Percentiles rank a stretch among this genome's conserved stretches.
Conservation (phyloP, 2,329 filamentous ascomycete species). For the Hansfordia pulvinata region DNA sequence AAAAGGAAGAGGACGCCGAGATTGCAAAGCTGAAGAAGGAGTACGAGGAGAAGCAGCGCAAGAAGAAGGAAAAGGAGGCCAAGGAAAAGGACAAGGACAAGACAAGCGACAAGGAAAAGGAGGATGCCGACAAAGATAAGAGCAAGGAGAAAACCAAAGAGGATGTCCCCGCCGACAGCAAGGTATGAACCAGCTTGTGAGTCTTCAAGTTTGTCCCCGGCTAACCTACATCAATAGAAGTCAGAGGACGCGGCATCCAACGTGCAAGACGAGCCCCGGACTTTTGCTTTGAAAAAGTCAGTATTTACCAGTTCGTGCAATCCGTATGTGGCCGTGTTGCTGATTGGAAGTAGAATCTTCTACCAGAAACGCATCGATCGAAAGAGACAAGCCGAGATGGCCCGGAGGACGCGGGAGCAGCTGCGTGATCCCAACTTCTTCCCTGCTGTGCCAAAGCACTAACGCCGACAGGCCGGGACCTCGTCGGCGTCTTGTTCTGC, state of each 20-base stretch:
- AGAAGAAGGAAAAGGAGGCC: slow-evolving; percentile 55
- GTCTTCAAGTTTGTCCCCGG: no score
- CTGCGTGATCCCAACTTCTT: slow-evolving; percentile 68
- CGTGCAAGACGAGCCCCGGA: slow-evolving; percentile 55
- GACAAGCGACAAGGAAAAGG: slow-evolving; percentile 29
- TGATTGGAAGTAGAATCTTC: slow-evolving; percentile 49
- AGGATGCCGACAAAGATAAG: slow-evolving; percentile 26
- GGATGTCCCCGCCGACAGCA: no score
- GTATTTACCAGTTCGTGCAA: neutral
- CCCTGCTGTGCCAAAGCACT: slow-evolving; percentile 61
- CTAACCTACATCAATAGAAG: no score
- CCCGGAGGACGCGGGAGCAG: slow-evolving; percentile 70
- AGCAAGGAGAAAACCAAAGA: slow-evolving; percentile 27
- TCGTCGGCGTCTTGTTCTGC: no score
- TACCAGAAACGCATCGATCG: slow-evolving; percentile 75
- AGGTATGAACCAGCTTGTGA: no score
- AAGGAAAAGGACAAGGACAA: slow-evolving; percentile 35
- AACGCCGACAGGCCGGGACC: no score
- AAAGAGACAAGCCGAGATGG: slow-evolving; percentile 63
- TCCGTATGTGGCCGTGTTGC: slow-evolving; percentile 1
- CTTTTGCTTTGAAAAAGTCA: slow-evolving; percentile 75
- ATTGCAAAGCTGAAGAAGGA: slow-evolving; percentile 57
- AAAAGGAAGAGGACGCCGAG: slow-evolving; percentile 52
- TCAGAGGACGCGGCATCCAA: slow-evolving; percentile 18
- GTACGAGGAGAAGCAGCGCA: slow-evolving; percentile 59